Conservation (phyloP, 805 yeast species). For the Jamesozyma rosinii region DNA sequence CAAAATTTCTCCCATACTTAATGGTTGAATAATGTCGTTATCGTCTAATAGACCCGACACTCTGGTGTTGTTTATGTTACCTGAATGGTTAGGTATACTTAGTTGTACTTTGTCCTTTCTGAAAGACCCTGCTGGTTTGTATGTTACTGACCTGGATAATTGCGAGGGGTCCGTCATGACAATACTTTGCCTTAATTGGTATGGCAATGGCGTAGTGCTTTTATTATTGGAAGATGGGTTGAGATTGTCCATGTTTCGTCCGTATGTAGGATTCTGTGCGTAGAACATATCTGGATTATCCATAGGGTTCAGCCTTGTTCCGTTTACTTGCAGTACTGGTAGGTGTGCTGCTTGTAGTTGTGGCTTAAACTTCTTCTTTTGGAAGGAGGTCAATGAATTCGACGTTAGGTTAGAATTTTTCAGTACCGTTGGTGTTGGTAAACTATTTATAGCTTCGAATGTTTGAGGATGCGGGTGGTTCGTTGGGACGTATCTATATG, state of each 20-base stretch:
- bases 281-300: constrained; percentile 36
- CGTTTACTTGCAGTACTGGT: constrained; percentile 4
- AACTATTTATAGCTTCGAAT: constrained; percentile 25
- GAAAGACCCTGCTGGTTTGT: constrained; percentile 65
- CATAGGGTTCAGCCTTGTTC: constrained; percentile 34
- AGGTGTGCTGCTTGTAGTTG: constrained; percentile 10
- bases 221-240: not conserved
- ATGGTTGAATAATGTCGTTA: constrained; percentile 21
- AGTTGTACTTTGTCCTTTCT: constrained; percentile 14
- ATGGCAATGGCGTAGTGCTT: constrained; percentile 26
- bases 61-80: constrained; percentile 12
- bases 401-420: constrained; percentile 22
- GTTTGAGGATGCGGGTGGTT: constrained; percentile 25
- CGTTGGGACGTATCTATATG: not conserved
- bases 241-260: not conserved
- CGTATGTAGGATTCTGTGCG: constrained; percentile 6
- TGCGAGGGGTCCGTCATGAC: constrained; percentile 73
- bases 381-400: constrained; percentile 27
- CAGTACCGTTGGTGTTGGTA: constrained; percentile 34
- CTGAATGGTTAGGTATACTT: not conserved
- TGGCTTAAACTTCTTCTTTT: constrained; percentile 27
- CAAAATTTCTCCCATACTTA: constrained; percentile 22
- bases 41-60: constrained; percentile 26
- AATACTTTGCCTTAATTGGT: constrained; percentile 54
- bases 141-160: constrained; percentile 40